Conservation (phyloP, 768 basidiomycete species). For the Zangia roseola region DNA sequence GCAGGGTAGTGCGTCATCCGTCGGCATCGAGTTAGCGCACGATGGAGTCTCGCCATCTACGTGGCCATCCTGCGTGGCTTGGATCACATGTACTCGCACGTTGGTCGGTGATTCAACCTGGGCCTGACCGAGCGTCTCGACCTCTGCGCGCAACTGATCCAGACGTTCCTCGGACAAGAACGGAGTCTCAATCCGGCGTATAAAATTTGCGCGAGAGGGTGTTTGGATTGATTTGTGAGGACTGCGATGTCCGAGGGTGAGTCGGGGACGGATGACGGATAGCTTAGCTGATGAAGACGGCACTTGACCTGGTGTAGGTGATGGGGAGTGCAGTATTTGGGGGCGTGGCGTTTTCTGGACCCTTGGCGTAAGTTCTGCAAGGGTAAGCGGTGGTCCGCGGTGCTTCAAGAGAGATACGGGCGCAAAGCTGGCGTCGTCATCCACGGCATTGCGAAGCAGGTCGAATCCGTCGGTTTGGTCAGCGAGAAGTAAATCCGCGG, state of each 20-base stretch:
- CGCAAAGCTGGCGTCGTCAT: slow-evolving; percentile 37
- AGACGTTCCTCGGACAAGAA: slow-evolving; percentile 29
- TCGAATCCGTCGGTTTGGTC: slow-evolving; percentile 40
- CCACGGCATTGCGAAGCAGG: slow-evolving; percentile 36
- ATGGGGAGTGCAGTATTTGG: slow-evolving; percentile 4
- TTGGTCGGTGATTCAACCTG: slow-evolving; percentile 5
- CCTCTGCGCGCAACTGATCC: slow-evolving; percentile 16
- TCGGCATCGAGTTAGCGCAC: not conserved
- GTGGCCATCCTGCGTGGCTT: not conserved
- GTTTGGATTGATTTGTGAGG: slow-evolving; percentile 15
- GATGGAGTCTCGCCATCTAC: not conserved
- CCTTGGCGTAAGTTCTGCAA: slow-evolving; percentile 43
- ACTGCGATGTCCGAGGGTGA: slow-evolving; percentile 13
- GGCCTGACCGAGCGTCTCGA: slow-evolving; percentile 15
- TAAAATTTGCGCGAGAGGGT: not conserved
- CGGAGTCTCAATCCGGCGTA: slow-evolving; percentile 6
- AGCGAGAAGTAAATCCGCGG: slow-evolving; percentile 35
- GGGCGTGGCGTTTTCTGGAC: slow-evolving; percentile 15
- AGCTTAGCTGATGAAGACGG: slow-evolving; percentile 17
- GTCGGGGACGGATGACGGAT: slow-evolving; percentile 5
- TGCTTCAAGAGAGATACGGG: slow-evolving; percentile 29
- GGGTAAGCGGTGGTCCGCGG: slow-evolving; percentile 35
- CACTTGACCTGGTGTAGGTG: slow-evolving; percentile 8
- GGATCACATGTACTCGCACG: not conserved
- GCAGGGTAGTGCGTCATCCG: not conserved